Percentiles rank a stretch among this genome's conserved stretches.
phyloP scores from a whole-genome alignment of 768 basidiomycete genomes.

The Guyanaporus albipodus region DNA sequence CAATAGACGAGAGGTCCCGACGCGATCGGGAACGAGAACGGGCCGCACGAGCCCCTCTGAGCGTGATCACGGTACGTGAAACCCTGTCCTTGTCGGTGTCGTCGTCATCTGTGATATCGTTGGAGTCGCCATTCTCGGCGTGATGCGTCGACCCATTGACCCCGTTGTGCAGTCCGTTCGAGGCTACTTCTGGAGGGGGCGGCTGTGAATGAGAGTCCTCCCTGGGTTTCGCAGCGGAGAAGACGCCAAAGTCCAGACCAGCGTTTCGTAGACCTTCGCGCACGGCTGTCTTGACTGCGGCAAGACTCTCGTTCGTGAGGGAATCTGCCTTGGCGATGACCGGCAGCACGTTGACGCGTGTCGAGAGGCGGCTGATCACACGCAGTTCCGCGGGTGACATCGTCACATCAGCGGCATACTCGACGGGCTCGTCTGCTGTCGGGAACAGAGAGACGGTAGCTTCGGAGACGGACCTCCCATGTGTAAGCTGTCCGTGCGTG shows the following conservation, averaged over 20 bases:
- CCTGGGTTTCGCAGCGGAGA: conserved; percentile 43
- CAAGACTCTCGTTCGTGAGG: conserved; percentile 73
- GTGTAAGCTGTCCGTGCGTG: conserved; percentile 47
- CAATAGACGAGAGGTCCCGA: conserved; percentile 58
- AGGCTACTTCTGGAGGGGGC: conserved; percentile 14
- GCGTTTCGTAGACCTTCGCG: conserved; percentile 61
- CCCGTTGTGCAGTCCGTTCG: conserved; percentile 24
- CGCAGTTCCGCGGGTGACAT: conserved; percentile 78
- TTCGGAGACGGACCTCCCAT: conserved; percentile 60
- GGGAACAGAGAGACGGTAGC: conserved; percentile 51
- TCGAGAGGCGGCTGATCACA: conserved; percentile 71
- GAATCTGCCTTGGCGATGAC: conserved; percentile 79
- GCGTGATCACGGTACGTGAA: conserved; percentile 74
- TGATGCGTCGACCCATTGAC: conserved; percentile 30
- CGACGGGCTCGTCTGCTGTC: conserved; percentile 47
- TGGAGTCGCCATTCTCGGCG: conserved; percentile 21
- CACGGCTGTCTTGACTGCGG: conserved; percentile 69
- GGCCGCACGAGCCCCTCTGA: conserved; percentile 42
- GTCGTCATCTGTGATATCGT: conserved; percentile 36
- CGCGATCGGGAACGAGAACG: conserved; percentile 75
- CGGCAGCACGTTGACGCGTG: conserved; percentile 76
- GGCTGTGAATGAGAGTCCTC: conserved; percentile 11
- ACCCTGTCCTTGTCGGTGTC: conserved; percentile 50
- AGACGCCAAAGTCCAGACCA: conserved; percentile 74
- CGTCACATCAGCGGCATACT: conserved; percentile 47